These are phyloP conservation scores for Neoascochyta sp. DNA, from an alignment of 2,329 filamentous ascomycete species.

Conservation along the genomic window DNA sequence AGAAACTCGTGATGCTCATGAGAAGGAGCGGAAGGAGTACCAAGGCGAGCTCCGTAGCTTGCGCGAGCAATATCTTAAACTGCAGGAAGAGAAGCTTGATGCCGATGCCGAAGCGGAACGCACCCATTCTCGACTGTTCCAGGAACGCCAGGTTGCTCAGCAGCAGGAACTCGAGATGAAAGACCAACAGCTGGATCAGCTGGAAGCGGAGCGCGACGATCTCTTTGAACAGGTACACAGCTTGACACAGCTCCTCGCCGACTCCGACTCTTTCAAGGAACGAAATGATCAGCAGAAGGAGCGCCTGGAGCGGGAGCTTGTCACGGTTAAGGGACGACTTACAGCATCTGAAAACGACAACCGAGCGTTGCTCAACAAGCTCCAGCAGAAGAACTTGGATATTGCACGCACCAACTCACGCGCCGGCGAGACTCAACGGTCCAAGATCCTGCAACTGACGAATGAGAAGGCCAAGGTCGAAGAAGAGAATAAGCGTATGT, in stretches of 20 bases:
- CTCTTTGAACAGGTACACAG: slow-evolving; percentile 78
- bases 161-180: slow-evolving; percentile 77
- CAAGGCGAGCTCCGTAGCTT: slow-evolving; percentile 80
- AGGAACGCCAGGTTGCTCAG: slow-evolving; percentile 74
- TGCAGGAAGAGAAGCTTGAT: slow-evolving; percentile 80
- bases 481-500: slow-evolving; percentile 74
- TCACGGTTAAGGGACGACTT: slow-evolving; percentile 84
- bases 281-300: slow-evolving; percentile 94
- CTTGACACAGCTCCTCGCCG: slow-evolving; percentile 79
- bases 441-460: slow-evolving; percentile 71
- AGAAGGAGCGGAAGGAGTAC: slow-evolving; percentile 85
- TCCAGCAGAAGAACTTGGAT: slow-evolving; percentile 95
- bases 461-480: slow-evolving; percentile 79
- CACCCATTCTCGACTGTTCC: slow-evolving; percentile 70
- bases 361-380: slow-evolving; percentile 87
- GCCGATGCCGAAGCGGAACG: slow-evolving; percentile 79
- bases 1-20: slow-evolving; percentile 73
- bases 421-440: slow-evolving; percentile 76
- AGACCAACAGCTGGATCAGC: slow-evolving; percentile 69
- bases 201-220: slow-evolving; percentile 73
- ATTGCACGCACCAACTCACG: slow-evolving; percentile 86
- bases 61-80: slow-evolving; percentile 75
- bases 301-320: slow-evolving; percentile 82
- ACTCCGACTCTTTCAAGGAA: slow-evolving; percentile 83
- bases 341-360: slow-evolving; percentile 96